Evolutionary conservation across 2,329 filamentous ascomycete species (phyloP), one percentile per base, ranked within the genome.

Genomic region (Sporothrix pseudoabietina): DNA sequence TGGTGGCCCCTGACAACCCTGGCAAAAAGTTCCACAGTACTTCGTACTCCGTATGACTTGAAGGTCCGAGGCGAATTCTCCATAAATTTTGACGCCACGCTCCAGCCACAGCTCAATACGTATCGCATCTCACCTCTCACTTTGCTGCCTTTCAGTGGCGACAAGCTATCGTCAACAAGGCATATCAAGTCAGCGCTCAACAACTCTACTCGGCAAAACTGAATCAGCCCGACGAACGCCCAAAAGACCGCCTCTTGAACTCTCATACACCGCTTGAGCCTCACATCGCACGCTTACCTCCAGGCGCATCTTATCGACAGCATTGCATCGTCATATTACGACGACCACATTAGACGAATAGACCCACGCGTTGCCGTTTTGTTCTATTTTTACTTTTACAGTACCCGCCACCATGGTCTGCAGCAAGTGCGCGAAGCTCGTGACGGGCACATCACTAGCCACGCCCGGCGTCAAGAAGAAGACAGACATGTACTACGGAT

Each of bases 381-480:
- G 14, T 47, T 47, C n/a, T 66, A 47, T 30, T 19, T 30, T 16
- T 9, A 26, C 39, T 26, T 4, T 2, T 35, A 41, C 61, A 30
- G 41, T 30, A 8, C 10, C 7, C n/a, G 3, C 12, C 39, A 71
- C 7, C 19, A 76, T 75, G 89, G 89, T 91, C 74, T 91, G 89
- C 83, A 81, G 84, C 75, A 90, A 89, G 82, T 91, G 89, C 77
- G 85, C 89, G 77, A 90, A 89, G 80, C 85, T 87, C 71, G 82
- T 86, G 72, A 88, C 88, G 80, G 82, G 85, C 71, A 90, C 89
- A 16, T 84, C 87, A 14, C 85, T 91, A 73, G 88, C 87, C 75
- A 91, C 89, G 0, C 89, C 89, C 0, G 87, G 84, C 39, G 89
- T 91, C 75, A 91, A 91, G 81, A 89, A 88, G 82, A 91, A 89